Evolutionary conservation across 257 asterid genomes (phyloP).

Genomic region (Pogostemon cablin): DNA sequence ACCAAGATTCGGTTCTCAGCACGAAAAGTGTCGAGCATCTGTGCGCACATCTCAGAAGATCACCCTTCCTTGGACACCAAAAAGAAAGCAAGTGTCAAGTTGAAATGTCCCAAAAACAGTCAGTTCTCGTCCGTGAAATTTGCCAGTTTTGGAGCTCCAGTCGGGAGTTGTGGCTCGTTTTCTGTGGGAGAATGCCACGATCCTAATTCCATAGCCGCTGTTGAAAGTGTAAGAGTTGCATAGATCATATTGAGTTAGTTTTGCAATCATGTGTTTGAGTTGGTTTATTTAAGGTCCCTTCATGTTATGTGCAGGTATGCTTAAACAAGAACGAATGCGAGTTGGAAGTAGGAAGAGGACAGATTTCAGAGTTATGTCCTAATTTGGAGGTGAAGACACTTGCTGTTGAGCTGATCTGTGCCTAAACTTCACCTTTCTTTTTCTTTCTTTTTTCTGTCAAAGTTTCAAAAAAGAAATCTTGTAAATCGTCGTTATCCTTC

Average conservation of each 20-base stretch:
- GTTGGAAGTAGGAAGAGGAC: constrained; percentile 37
- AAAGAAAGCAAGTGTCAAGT: constrained; percentile 39
- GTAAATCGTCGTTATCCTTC: too few species aligned
- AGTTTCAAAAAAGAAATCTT: too few species aligned
- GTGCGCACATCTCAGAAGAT: constrained; percentile 62
- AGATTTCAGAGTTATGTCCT: constrained; percentile 51
- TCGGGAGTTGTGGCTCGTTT: constrained; percentile 67
- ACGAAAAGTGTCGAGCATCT: constrained; percentile 56
- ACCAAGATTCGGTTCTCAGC: constrained; percentile 59
- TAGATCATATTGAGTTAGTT: too few species aligned
- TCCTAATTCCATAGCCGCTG: constrained; percentile 46
- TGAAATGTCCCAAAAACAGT: constrained; percentile 57
- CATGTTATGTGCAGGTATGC: constrained; percentile 53
- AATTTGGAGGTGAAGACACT: constrained; percentile 44
- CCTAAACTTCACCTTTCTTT: constrained; percentile 29
- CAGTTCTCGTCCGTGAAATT: constrained; percentile 55
- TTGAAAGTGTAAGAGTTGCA: constrained; percentile 47
- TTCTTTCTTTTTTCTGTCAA: not conserved
- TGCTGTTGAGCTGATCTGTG: constrained; percentile 55
- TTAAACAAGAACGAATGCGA: constrained; percentile 53
- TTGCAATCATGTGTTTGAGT: too few species aligned
- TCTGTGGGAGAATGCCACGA: constrained; percentile 59
- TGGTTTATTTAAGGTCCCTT: not conserved
- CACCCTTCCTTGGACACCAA: constrained; percentile 53
- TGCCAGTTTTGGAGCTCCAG: constrained; percentile 76